Conservation (phyloP, 1,284 basidiomycete genomes). For the Sutorius eximius region DNA sequence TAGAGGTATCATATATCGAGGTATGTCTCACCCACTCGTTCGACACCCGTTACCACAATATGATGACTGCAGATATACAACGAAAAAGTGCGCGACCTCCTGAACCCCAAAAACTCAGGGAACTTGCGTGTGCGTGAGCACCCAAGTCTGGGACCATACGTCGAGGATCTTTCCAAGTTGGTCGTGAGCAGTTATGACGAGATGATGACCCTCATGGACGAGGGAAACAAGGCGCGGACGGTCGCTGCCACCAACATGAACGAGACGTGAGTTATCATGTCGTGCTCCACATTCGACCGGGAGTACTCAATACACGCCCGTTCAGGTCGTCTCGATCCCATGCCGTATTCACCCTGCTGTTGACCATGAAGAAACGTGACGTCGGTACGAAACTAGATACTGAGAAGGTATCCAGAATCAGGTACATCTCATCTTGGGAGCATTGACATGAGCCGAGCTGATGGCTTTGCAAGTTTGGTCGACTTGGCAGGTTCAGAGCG, state of each 20-base stretch:
- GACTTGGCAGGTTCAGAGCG: slow-evolving; percentile 98
- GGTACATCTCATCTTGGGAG: slow-evolving; percentile 43
- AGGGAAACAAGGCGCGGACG: slow-evolving; percentile 97
- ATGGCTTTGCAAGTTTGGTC: slow-evolving; percentile 59
- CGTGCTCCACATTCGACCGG: not conserved
- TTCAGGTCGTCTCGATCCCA: slow-evolving; percentile 91
- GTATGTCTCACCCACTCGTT: slow-evolving; percentile 38
- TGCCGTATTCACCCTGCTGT: slow-evolving; percentile 93
- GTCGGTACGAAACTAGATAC: slow-evolving; percentile 82
- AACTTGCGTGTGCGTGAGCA: slow-evolving; percentile 97
- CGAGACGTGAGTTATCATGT: slow-evolving; percentile 69
- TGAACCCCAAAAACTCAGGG: slow-evolving; percentile 96
- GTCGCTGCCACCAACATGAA: slow-evolving; percentile 99
- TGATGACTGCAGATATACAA: slow-evolving; percentile 77
- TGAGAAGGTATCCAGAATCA: slow-evolving; percentile 96
- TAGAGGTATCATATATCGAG: slow-evolving; percentile 98
- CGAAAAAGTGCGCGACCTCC: slow-evolving; percentile 95
- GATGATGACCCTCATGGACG: slow-evolving; percentile 99
- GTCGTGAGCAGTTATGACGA: slow-evolving; percentile 89
- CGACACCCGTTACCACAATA: not conserved
- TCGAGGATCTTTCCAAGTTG: slow-evolving; percentile 94
- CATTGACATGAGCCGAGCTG: slow-evolving; percentile 8
- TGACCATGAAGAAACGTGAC: slow-evolving; percentile 90
- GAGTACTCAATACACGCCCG: not conserved
- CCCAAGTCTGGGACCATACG: slow-evolving; percentile 92